Base-by-base conservation (phyloP, 371 early-diverging fungal species). In the Mortierella sp. region DNA sequence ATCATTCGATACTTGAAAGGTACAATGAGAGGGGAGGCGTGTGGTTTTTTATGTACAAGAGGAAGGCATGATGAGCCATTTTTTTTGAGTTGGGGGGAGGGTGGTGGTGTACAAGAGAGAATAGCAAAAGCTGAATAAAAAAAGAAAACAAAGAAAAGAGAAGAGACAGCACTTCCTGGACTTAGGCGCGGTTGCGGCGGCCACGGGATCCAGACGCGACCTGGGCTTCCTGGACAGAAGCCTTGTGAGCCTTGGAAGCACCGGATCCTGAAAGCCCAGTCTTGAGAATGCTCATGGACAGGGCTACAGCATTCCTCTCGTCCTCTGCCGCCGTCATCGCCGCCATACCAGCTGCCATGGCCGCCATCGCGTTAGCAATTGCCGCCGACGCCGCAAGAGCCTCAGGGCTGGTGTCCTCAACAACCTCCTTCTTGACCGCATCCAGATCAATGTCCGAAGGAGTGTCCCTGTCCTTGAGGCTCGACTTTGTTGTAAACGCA, bases 281-380 rank as follows among this genome's bases (percentile, higher is more conserved):
- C 40, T 64, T 64, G 67, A 64, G 67, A 19, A 50, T 75, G 8
- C 61, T 61, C 61, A 61, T 61, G 16, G 61, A 61, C 16, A 61
- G 61, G 19, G 71, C 73, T 0, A 70, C 57, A 3, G 76, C 76
- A 10, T 61, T 69, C 43, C 73, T 80, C 46, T 78, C 84, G n/a
- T 83, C 84, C 48, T 83, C 84, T 16, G 46, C 84, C 2, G 84
- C 84, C 28, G 75, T 80, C 84, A 83, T 83, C 8, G 74, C 77
- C 1, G 84, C 84, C 28, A 80, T 72, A 31, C 80, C 84, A 16
- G 84, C 84, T 14, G 84, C 80, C 84, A 83, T 83, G 0, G 84
- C 84, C 0, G 84, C 84, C 84, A 83, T 80, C 51, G 84, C 84
- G 34, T 80, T 80, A 0, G 84, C 78, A 46, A 83, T 83, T 28